These are phyloP conservation scores for Mycena indigotica DNA, from an alignment of 768 basidiomycete genomes.

Conservation along the genomic window DNA sequence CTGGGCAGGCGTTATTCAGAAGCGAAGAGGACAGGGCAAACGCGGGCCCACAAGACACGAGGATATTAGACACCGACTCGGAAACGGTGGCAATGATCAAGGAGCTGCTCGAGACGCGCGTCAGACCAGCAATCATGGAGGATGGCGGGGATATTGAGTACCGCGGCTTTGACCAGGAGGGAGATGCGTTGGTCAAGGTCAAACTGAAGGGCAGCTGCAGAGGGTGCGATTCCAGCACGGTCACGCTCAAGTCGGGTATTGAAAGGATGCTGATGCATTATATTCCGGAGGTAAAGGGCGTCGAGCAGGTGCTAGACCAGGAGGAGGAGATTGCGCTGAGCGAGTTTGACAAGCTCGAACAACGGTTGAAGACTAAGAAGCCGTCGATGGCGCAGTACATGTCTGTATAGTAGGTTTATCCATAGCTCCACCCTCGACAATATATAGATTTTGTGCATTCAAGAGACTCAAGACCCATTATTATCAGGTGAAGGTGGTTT, in stretches of 20 bases:
- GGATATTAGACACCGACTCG: constrained; percentile 90
- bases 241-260: constrained; percentile 95
- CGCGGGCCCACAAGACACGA: constrained; percentile 91
- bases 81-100: constrained; percentile 99
- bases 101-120: constrained; percentile 91
- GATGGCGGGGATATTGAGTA: constrained; percentile 99
- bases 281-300: constrained; percentile 92
- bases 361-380: constrained; percentile 55
- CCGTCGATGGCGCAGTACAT: constrained; percentile 81
- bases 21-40: constrained; percentile 76
- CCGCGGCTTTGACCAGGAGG: constrained; percentile 83
- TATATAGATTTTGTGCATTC: too few species aligned
- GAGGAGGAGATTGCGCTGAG: constrained; percentile 86
- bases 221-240: constrained; percentile 91
- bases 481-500: too few species aligned
- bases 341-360: constrained; percentile 88
- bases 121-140: constrained; percentile 97
- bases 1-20: constrained; percentile 84
- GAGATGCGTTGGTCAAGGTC: constrained; percentile 75
- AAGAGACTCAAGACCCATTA: too few species aligned
- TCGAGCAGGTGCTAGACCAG: constrained; percentile 87
- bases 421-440: too few species aligned
- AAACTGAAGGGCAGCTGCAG: constrained; percentile 97
- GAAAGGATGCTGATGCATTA: constrained; percentile 99
- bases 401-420: constrained; percentile 72